Evolutionary conservation across 305 asterid genomes (phyloP).

Genomic region (Fraxinus xanthoxyloides): DNA sequence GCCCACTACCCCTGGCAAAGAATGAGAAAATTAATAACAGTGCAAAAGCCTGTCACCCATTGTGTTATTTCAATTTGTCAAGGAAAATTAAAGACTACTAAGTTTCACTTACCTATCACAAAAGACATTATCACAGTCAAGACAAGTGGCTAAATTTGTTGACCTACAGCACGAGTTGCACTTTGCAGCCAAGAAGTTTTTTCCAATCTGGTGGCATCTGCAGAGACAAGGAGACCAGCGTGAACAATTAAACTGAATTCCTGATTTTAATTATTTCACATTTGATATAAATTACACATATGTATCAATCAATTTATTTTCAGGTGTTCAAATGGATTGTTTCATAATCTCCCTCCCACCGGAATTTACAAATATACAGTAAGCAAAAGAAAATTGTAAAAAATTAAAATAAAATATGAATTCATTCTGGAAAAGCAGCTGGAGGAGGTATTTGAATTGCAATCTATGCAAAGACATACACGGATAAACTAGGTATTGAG

Average conservation of each 20-base stretch:
- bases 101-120: slow-evolving; percentile 64
- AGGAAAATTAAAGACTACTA: background rate
- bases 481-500: slow-evolving; percentile 7
- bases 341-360: background rate
- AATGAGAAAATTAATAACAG: background rate
- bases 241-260: background rate
- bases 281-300: background rate
- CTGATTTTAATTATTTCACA: slow-evolving; percentile 7
- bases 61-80: background rate
- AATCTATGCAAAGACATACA: slow-evolving; percentile 11
- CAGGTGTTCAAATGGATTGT: background rate
- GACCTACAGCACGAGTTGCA: slow-evolving; percentile 68
- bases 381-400: background rate
- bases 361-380: background rate
- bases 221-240: slow-evolving; percentile 22
- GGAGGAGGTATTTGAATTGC: slow-evolving; percentile 2
- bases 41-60: slow-evolving; percentile 2
- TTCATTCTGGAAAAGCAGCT: background rate
- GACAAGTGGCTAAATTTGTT: slow-evolving; percentile 63
- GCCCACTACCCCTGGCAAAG: background rate
- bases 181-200: slow-evolving; percentile 46
- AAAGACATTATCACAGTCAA: slow-evolving; percentile 58
- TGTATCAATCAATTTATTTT: background rate
- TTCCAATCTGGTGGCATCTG: slow-evolving; percentile 68
- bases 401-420: background rate